Conservation (phyloP, 352 stramenopile genomes). For the Globisporangium okanoganense region DNA sequence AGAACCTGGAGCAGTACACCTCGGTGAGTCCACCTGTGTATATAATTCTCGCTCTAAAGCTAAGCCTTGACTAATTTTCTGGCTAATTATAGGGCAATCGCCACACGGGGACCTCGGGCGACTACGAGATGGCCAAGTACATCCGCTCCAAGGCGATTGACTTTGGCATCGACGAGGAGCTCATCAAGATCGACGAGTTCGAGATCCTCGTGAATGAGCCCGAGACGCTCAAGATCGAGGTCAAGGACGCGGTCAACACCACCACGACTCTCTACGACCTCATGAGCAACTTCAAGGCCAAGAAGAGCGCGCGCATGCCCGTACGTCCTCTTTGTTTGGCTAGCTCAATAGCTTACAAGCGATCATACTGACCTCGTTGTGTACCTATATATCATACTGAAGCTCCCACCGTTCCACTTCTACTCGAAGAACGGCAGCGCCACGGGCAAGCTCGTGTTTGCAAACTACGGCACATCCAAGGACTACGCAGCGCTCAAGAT, state of each 20-base stretch:
- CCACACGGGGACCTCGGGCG: conserved; percentile 56
- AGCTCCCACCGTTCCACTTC: conserved; percentile 68
- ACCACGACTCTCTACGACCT: conserved; percentile 20
- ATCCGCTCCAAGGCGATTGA: conserved; percentile 67
- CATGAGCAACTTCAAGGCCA: conserved; percentile 26
- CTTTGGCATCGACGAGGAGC: conserved; percentile 70
- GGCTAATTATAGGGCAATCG: conserved; percentile 31
- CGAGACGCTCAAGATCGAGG: conserved; percentile 47
- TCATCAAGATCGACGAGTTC: conserved; percentile 81
- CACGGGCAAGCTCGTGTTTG: conserved; percentile 60
- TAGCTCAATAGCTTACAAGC: neutral
- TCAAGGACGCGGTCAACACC: conserved; percentile 17
- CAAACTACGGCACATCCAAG: conserved; percentile 60
- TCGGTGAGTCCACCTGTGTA: conserved; percentile 31
- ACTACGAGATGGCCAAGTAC: conserved; percentile 75
- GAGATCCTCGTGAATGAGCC: conserved; percentile 77
- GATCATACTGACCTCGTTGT: neutral
- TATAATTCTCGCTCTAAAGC: too few relatives aligned
- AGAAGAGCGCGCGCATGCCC: conserved; percentile 29
- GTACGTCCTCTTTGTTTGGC: conserved; percentile 13
- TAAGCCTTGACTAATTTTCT: neutral
- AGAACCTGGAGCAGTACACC: conserved; percentile 76
- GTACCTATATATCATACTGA: too few relatives aligned
- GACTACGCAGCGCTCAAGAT: conserved; percentile 60
- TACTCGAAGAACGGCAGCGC: conserved; percentile 77